Evolutionary conservation across 495 filamentous ascomycete species (phyloP), one percentile per base, ranked within the genome.

Genomic region (Penicillium cinerascens): DNA sequence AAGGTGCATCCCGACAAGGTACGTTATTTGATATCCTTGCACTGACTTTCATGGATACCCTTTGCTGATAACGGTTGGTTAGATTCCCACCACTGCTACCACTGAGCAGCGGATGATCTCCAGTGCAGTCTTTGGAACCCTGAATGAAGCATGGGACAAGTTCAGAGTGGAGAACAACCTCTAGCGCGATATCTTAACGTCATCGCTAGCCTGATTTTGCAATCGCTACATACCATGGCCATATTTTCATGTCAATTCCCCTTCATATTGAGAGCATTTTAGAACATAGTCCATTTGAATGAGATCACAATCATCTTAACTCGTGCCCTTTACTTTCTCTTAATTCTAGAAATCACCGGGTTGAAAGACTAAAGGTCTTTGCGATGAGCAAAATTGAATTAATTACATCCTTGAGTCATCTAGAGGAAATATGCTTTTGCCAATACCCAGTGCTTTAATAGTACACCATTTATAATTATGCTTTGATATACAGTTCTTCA

Each of bases 1-100:
- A 97, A 96, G 80, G 91, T 93, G 56, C 93, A 98, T 78, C 93
- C 93, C 54, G 93, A 98, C 67, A 98, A 98, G 86, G 93, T 97
- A 76, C 67, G 82, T 74, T 55, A 49, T 67, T 82, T 74, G 55
- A 50, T 49, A 27, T 27, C 25, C 44, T 56, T 42, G 17, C 6
- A 29, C 40, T 29, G 7, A 15, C 11, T n/a, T n/a, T n/a, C n/a
- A n/a, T 23, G n/a, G 11, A 21, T 17, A 18, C 11, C 22, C 25
- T 41, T 46, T 37, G 13, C 27, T 47, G 44, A 61, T 45, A 36
- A 47, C 42, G 41, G 7, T 25, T 15, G 21, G 29, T 13, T 42
- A 98, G 93, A 84, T 98, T 54, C 73, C 91, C 13, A 88, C 87
- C 62, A 82, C 85, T 52, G 91, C 93, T 25, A 92, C 83, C n/a